Evolutionary conservation across 1,284 basidiomycete species (phyloP).

Genomic region (Sphagnurus paluster): DNA sequence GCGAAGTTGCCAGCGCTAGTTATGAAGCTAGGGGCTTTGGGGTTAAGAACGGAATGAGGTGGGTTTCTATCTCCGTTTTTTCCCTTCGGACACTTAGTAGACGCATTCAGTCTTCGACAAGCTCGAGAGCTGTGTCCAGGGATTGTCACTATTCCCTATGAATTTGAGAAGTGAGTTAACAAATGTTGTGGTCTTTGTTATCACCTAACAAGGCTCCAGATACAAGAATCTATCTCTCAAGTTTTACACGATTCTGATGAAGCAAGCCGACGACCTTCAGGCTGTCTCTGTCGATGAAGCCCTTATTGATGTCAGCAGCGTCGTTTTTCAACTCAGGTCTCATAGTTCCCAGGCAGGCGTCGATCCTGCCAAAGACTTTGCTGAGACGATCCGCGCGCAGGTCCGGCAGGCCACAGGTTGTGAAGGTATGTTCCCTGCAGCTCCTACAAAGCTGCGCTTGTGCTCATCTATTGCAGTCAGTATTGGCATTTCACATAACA

Average conservation of each 20-base stretch:
- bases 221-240: conserved; percentile 82
- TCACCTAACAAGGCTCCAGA: conserved; percentile 38
- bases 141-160: conserved; percentile 86
- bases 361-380: conserved; percentile 73
- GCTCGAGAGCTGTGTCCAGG: conserved; percentile 77
- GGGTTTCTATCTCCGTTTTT: conserved; percentile 15
- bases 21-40: conserved; percentile 92
- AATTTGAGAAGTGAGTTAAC: conserved; percentile 68
- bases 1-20: conserved; percentile 92
- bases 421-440: conserved; percentile 54
- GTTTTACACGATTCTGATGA: conserved; percentile 92
- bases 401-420: conserved; percentile 80
- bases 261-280: conserved; percentile 88
- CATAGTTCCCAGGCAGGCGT: conserved; percentile 25
- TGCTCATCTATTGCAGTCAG: conserved; percentile 53
- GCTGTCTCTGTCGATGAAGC: conserved; percentile 98
- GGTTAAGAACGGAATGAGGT: conserved; percentile 94
- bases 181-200: neutral
- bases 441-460: conserved; percentile 3
- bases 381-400: conserved; percentile 78
- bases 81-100: neutral
- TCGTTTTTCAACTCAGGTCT: conserved; percentile 48
- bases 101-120: conserved; percentile 67
- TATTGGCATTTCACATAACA: conserved; percentile 91
- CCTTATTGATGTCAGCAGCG: conserved; percentile 83